Evolutionary conservation across 495 filamentous ascomycete genomes (phyloP).

Genomic region (Daldinia decipiens): DNA sequence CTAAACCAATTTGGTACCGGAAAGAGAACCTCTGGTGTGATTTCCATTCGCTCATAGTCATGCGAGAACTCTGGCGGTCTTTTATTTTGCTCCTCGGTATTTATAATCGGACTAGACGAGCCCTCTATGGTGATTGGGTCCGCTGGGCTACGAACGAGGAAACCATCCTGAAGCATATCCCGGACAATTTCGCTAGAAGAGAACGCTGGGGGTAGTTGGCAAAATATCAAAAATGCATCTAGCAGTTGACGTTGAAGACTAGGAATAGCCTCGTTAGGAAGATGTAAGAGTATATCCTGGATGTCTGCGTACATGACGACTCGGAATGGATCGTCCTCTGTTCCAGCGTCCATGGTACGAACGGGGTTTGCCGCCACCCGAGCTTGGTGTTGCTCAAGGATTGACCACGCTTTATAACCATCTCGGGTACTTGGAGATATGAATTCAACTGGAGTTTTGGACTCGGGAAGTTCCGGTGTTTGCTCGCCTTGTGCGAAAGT

Average conservation of each 20-base stretch:
- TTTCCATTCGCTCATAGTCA: slow-evolving; percentile 46
- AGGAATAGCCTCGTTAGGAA: slow-evolving; percentile 52
- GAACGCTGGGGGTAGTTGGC: slow-evolving; percentile 67
- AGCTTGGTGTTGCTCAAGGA: slow-evolving; percentile 64
- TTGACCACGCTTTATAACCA: slow-evolving; percentile 67
- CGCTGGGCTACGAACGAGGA: slow-evolving; percentile 43
- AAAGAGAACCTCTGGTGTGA: slow-evolving; percentile 54
- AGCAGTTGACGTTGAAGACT: slow-evolving; percentile 60
- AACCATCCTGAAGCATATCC: slow-evolving; percentile 50
- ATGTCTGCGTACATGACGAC: slow-evolving; percentile 84
- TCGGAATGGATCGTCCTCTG: slow-evolving; percentile 80
- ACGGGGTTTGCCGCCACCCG: slow-evolving; percentile 67
- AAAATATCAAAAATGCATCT: slow-evolving; percentile 76
- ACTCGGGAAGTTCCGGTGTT: slow-evolving; percentile 51
- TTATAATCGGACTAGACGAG: slow-evolving; percentile 13
- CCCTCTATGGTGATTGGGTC: slow-evolving; percentile 12
- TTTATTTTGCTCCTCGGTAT: slow-evolving; percentile 41
- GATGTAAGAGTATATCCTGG: slow-evolving; percentile 65
- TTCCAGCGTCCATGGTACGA: slow-evolving; percentile 69
- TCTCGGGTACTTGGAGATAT: slow-evolving; percentile 47
- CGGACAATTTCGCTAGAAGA: slow-evolving; percentile 25
- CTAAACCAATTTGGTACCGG: slow-evolving; percentile 51
- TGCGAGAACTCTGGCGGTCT: slow-evolving; percentile 51
- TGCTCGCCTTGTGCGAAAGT: slow-evolving; percentile 55
- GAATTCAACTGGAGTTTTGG: slow-evolving; percentile 37